phyloP scores from a whole-genome alignment of 176 grass and related monocot species.

The Eragrostis curvula region DNA sequence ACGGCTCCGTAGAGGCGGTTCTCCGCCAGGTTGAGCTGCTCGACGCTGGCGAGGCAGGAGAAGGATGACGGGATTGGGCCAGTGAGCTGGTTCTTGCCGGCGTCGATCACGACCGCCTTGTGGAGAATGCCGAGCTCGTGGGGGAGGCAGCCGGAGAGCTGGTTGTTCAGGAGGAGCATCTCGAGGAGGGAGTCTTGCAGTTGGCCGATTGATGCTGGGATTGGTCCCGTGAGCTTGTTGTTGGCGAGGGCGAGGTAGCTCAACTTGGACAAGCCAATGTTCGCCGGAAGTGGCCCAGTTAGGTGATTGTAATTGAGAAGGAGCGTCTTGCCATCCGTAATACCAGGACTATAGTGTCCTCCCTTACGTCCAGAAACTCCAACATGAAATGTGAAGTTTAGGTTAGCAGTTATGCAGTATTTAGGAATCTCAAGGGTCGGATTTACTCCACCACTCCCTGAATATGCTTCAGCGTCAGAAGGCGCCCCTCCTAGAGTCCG shows the following conservation, averaged over 20 bases:
- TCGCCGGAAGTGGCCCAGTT: rapidly evolving
- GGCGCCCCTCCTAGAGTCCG: neutral
- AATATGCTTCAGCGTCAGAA: too few species aligned
- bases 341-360: too few species aligned
- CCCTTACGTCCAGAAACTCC: constrained; percentile 13
- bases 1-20: constrained; percentile 64
- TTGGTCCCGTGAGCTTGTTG: constrained; percentile 62
- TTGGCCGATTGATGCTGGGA: constrained; percentile 35
- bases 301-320: constrained; percentile 50
- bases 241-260: constrained; percentile 68
- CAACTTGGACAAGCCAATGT: constrained; percentile 32
- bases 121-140: constrained; percentile 58
- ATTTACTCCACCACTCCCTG: too few species aligned
- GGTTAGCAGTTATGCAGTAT: neutral
- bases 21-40: constrained; percentile 58
- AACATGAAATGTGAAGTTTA: neutral
- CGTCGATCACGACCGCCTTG: constrained; percentile 67
- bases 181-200: constrained; percentile 39
- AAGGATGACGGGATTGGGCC: constrained; percentile 70
- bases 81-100: constrained; percentile 66
- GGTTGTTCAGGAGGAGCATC: constrained; percentile 72
- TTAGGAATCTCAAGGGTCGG: too few species aligned
- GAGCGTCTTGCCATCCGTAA: neutral
- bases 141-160: constrained; percentile 74
- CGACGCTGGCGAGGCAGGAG: constrained; percentile 63